Evolutionary conservation across 2,329 filamentous ascomycete genomes (phyloP), one percentile per base, ranked within the genome.

Genomic region (Alternaria sp.): DNA sequence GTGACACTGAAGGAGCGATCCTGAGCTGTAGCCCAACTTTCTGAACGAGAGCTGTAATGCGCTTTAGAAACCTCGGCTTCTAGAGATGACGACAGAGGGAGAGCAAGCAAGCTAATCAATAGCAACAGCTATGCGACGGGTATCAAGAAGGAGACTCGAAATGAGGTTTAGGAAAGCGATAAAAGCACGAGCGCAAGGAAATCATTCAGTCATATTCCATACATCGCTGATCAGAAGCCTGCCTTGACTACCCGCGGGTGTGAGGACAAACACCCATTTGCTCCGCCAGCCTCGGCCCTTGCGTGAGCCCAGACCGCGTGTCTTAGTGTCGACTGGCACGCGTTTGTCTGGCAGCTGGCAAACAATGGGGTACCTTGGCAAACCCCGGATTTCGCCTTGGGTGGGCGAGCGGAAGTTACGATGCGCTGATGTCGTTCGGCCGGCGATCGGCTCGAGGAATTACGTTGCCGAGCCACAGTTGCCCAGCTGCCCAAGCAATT

Each of bases 371-470:
- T 37, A 26, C 37, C 61, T 63, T 63, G 61, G 61, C 61, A 56
- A 60, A 63, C 74, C 73, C 75, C 75, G 74, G 73, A 77, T 74
- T 69, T 64, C 66, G 64, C 56, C 61, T 28, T 68, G 59, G 49
- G 73, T 77, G 77, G 76, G 66, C 76, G 76, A 79, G 70, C 77
- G 77, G 77, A 79, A 74, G 68, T 62, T 70, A 66, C 51, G 45
- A 61, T 54, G 49, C 55, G 64, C 56, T 67, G 64, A 63, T 67
- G 61, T 70, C 67, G 68, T 71, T 74, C 71, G 74, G 75, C 70
- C 65, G 69, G 68, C 43, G 59, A 72, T 75, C 75, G 74, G 75
- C 71, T 76, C 68, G 45, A 61, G 64, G 55, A 63, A 57, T 56
- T 60, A 60, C 49, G 50, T 68, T 68, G 54, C 68, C 68, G 60